phyloP scores from a whole-genome alignment of 2,329 filamentous ascomycete species.

The Coleophoma crateriformis region DNA sequence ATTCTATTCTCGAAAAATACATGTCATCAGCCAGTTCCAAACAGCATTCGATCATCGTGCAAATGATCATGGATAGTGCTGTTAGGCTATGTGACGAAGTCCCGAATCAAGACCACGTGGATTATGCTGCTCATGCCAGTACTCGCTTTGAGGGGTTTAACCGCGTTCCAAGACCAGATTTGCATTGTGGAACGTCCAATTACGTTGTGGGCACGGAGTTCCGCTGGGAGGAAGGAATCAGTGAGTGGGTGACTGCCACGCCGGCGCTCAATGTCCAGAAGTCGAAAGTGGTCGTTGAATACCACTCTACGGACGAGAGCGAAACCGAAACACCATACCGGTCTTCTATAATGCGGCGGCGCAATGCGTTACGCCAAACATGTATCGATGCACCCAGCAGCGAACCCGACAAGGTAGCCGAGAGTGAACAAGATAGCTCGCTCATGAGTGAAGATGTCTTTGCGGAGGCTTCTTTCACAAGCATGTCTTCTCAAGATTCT shows the following conservation, averaged over 20 bases:
- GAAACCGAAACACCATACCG: conserved; percentile 16
- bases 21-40: conserved; percentile 1
- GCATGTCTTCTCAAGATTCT: neutral
- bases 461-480: neutral
- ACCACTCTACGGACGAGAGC: conserved; percentile 4
- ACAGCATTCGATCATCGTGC: conserved; percentile 11
- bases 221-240: conserved; percentile 50
- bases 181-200: conserved; percentile 5
- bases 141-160: neutral
- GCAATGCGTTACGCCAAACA: neutral
- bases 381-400: too few relatives aligned
- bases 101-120: conserved; percentile 20
- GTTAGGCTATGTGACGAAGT: conserved; percentile 24
- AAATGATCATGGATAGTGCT: conserved; percentile 26
- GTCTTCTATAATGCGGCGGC: conserved; percentile 7
- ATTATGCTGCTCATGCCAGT: conserved; percentile 23
- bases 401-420: too few relatives aligned
- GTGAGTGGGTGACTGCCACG: conserved; percentile 48
- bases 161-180: conserved; percentile 3
- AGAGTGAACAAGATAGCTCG: too few relatives aligned
- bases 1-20: conserved; percentile 13
- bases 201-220: conserved; percentile 22
- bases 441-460: neutral
- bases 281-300: conserved; percentile 13
- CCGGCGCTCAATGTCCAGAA: conserved; percentile 27